A percentile compares a stretch with the other conserved stretches of the same genome.
These are phyloP conservation scores for Microdochium trichocladiopsis DNA, from an alignment of 2,329 filamentous ascomycete genomes.

Conservation along the genomic window DNA sequence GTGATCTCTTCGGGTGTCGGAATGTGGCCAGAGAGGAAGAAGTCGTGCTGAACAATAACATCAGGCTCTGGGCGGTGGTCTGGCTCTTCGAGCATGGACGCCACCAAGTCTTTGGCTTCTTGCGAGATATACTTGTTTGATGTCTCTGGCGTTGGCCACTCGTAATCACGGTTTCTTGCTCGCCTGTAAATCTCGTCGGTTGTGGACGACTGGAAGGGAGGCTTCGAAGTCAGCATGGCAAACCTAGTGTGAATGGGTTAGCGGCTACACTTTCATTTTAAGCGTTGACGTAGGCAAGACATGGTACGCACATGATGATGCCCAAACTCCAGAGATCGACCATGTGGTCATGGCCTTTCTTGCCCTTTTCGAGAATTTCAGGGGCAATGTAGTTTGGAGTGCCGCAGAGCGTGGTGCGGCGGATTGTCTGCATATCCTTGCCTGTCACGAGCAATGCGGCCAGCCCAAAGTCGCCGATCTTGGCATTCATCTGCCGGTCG, in stretches of 20 bases:
- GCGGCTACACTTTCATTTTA: conserved; percentile 3
- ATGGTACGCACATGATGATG: conserved; percentile 70
- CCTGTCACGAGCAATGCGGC: conserved; percentile 88
- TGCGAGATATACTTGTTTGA: conserved; percentile 64
- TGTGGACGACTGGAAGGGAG: conserved; percentile 89
- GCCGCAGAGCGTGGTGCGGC: conserved; percentile 89
- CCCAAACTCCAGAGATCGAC: conserved; percentile 98
- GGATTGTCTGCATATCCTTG: conserved; percentile 76
- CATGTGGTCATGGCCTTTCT: conserved; percentile 93
- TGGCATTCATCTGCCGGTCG: conserved; percentile 92
- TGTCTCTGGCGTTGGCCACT: conserved; percentile 65
- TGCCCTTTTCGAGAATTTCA: conserved; percentile 89
- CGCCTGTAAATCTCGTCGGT: conserved; percentile 79
- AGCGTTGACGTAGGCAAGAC: neutral
- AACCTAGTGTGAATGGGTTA: conserved; percentile 50
- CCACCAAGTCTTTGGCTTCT: conserved; percentile 72
- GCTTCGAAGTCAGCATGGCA: conserved; percentile 92
- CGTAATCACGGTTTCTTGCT: conserved; percentile 66
- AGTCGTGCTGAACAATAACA: conserved; percentile 69
- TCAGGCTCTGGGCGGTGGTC: conserved; percentile 70
- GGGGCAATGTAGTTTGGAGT: conserved; percentile 98
- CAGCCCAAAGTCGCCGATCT: conserved; percentile 94
- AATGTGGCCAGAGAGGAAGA: conserved; percentile 72
- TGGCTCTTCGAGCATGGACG: conserved; percentile 67
- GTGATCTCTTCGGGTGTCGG: conserved; percentile 55